Conservation (phyloP, 257 asterid genomes). For the Solanum medicagineum region DNA sequence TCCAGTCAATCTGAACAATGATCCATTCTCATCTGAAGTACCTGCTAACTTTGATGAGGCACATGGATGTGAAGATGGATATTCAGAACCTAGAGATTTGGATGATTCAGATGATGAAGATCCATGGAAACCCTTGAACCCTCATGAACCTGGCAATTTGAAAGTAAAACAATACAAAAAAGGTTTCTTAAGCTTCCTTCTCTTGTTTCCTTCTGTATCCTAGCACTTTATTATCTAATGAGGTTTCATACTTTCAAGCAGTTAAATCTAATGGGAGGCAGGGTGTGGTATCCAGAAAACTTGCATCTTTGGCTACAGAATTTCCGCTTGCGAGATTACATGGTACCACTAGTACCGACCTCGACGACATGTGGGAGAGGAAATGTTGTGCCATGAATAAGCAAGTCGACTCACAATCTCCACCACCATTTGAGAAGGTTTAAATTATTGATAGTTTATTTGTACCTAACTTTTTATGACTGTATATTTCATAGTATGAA, state of each 20-base stretch:
- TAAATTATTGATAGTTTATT: background rate
- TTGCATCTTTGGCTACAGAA: constrained; percentile 26
- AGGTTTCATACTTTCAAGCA: constrained; percentile 21
- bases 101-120: constrained; percentile 33
- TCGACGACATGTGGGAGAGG: constrained; percentile 57
- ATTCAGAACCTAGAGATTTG: constrained; percentile 30
- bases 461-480: background rate
- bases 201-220: background rate
- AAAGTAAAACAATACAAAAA: constrained; percentile 62
- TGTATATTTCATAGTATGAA: background rate
- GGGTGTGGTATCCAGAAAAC: constrained; percentile 28
- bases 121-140: constrained; percentile 95
- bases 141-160: constrained; percentile 84
- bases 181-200: constrained; percentile 25
- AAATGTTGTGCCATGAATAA: constrained; percentile 17
- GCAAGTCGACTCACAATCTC: constrained; percentile 25
- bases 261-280: constrained; percentile 40
- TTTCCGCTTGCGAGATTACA: constrained; percentile 69
- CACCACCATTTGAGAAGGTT: constrained; percentile 68
- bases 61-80: constrained; percentile 29
- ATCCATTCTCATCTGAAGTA: constrained; percentile 9
- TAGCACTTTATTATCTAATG: background rate
- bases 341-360: constrained; percentile 53
- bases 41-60: constrained; percentile 24
- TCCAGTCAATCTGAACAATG: constrained; percentile 11